These are phyloP conservation scores for Lipomyces yamanashiensis DNA, from an alignment of 805 yeast genomes.

Conservation along the genomic window DNA sequence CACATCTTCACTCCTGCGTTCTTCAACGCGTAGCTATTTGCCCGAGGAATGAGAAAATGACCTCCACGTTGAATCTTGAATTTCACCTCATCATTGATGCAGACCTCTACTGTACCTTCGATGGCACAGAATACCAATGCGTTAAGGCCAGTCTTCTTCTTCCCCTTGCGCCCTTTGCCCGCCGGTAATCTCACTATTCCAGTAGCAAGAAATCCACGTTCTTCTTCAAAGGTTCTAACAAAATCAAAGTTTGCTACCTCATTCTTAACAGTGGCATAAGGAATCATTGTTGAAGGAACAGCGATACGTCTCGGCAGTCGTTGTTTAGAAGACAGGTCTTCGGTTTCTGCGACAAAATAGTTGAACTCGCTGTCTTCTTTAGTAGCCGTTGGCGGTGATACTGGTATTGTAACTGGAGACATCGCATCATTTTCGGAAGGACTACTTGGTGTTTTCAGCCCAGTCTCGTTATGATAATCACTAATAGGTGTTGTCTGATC, in stretches of 20 bases:
- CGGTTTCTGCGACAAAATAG: slow-evolving; percentile 26
- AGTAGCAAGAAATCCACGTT: slow-evolving; percentile 59
- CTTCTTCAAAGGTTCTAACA: slow-evolving; percentile 37
- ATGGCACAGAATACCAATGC: slow-evolving; percentile 77
- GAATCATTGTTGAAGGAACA: slow-evolving; percentile 8
- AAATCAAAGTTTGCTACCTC: slow-evolving; percentile 19
- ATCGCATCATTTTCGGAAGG: too few relatives aligned
- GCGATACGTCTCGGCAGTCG: slow-evolving; percentile 14
- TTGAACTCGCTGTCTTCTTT: slow-evolving; percentile 21
- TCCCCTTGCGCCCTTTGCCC: slow-evolving; percentile 59
- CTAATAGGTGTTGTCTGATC: background rate
- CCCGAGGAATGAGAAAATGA: slow-evolving; percentile 79
- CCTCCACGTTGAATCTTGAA: slow-evolving; percentile 74
- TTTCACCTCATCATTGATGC: slow-evolving; percentile 55
- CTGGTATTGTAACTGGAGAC: background rate
- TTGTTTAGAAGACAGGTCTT: slow-evolving; percentile 12
- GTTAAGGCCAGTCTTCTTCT: slow-evolving; percentile 65
- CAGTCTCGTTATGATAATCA: background rate
- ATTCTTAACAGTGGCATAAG: slow-evolving; percentile 6
- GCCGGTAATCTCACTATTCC: slow-evolving; percentile 72
- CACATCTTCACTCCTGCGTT: slow-evolving; percentile 60
- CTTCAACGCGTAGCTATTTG: slow-evolving; percentile 40
- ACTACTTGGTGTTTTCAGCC: too few relatives aligned
- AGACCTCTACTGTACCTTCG: slow-evolving; percentile 70
- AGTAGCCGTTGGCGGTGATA: background rate